Evolutionary conservation across 352 stramenopile species (phyloP).

Genomic region (Globisporangium middletonii): DNA sequence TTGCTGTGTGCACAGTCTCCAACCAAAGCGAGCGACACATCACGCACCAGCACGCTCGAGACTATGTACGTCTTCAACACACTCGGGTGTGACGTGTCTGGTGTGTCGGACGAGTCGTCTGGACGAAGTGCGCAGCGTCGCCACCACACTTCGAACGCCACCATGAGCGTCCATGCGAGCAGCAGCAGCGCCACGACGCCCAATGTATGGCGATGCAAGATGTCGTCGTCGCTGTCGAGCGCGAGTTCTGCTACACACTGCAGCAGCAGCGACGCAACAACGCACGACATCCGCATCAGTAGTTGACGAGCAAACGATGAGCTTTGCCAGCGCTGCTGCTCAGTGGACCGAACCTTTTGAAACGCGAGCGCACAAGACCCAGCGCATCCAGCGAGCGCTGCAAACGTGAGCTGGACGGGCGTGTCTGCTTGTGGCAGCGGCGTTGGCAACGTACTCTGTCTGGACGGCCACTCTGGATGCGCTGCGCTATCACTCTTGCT

Average conservation of each 20-base stretch:
- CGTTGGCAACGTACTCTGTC: background rate
- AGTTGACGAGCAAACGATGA: too few species aligned
- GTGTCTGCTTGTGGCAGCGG: background rate
- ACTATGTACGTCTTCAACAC: constrained; percentile 13
- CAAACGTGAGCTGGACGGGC: constrained; percentile 12
- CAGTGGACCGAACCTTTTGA: constrained; percentile 23
- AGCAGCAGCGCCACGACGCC: constrained; percentile 11
- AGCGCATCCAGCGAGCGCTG: constrained; percentile 19
- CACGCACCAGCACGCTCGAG: constrained; percentile 14
- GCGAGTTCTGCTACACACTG: constrained; percentile 18
- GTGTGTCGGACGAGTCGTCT: background rate
- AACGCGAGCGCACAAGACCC: constrained; percentile 19
- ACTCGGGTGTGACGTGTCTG: background rate
- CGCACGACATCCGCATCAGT: background rate
- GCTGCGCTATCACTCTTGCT: background rate
- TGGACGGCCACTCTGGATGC: background rate
- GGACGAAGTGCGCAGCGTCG: constrained; percentile 4
- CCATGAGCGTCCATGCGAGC: constrained; percentile 16
- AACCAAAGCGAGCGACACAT: background rate
- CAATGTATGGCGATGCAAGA: background rate
- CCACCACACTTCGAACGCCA: constrained; percentile 15
- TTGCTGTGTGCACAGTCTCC: background rate
- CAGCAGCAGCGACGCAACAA: background rate
- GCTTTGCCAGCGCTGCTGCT: background rate
- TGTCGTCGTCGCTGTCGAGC: background rate